These are phyloP conservation scores for Phytopythium helicoides DNA, from an alignment of 352 stramenopile genomes.

Conservation along the genomic window DNA sequence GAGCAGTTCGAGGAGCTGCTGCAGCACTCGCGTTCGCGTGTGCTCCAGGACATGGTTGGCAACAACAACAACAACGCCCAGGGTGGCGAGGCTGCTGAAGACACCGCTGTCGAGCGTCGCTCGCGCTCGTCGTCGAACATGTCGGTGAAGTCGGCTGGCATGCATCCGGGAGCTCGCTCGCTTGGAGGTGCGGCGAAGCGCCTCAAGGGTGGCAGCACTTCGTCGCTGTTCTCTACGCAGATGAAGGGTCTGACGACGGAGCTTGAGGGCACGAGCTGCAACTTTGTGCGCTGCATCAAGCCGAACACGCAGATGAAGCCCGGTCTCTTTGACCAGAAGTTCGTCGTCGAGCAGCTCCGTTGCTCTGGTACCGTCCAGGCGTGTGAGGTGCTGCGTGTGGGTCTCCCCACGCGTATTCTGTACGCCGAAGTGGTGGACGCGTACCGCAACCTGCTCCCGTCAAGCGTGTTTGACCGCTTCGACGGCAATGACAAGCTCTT, in stretches of 20 bases:
- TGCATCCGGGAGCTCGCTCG: constrained; percentile 36
- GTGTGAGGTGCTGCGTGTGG: constrained; percentile 79
- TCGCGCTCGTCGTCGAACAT: constrained; percentile 41
- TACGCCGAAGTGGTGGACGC: constrained; percentile 86
- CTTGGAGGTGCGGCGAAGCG: constrained; percentile 41
- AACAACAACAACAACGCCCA: constrained; percentile 28
- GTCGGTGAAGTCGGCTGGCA: constrained; percentile 40
- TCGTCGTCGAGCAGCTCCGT: constrained; percentile 72
- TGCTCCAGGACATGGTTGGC: constrained; percentile 68
- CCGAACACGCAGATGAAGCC: constrained; percentile 93
- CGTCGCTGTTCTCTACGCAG: constrained; percentile 78
- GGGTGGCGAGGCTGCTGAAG: neutral
- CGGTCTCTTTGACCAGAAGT: constrained; percentile 73
- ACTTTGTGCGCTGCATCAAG: constrained; percentile 96
- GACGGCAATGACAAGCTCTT: constrained; percentile 86
- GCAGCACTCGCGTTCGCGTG: constrained; percentile 68
- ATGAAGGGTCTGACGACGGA: constrained; percentile 84
- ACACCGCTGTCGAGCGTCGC: constrained; percentile 11
- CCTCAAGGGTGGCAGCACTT: constrained; percentile 63
- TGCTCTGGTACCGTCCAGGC: constrained; percentile 76
- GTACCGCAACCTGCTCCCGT: constrained; percentile 67
- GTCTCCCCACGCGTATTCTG: constrained; percentile 79
- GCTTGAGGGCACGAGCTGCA: constrained; percentile 85
- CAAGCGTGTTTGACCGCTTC: constrained; percentile 66
- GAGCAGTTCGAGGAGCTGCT: constrained; percentile 88